Evolutionary conservation across 2,329 filamentous ascomycete species (phyloP), one percentile per base, ranked within the genome.

Genomic region (Dryadomyces quercivorus): DNA sequence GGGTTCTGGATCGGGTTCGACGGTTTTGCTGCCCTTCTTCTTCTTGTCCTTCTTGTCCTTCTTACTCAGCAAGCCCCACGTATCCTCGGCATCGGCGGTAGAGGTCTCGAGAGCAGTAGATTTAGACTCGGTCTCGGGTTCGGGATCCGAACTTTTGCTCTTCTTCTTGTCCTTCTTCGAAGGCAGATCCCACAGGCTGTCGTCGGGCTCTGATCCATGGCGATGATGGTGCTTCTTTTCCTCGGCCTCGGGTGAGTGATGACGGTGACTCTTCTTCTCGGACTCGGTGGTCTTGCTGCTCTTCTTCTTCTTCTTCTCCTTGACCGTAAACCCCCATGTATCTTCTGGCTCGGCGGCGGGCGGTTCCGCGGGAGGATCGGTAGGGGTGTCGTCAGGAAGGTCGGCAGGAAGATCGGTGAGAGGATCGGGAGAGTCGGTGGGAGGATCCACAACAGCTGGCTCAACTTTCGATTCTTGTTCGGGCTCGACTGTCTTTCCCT

Each of bases 261-360:
- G 26, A 31, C 26, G 26, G 26, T 31, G 26, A 31, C 8, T 4
- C 26, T 31, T 31, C 26, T 31, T 31, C 26, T 31, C 26, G 26
- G 26, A 31, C 15, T 60, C 59, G 12, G 45, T 18, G 3, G 46
- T 43, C 34, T 62, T 62, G 51, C 58, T 62, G 59, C 63, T 61
- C 57, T 66, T 65, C 60, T 59, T 64, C 59, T 63, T 63, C n/a
- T 59, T 57, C 18, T 59, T 58, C 15, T 59, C 59, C 6, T 55
- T 55, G 18, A 70, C 67, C 50, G 70, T 65, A 13, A 34, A 72
- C 67, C 47, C 47, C 51, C 51, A 54, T 12, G 55, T 21, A 15
- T 57, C 57, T n/a, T 51, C 20, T 10, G 20, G 13, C 3, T 48
- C 46, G 13, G 6, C 21, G 21, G 21, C n/a, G 13, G 45, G 21